phyloP scores from a whole-genome alignment of 371 early-diverging fungal genomes.

The Mucor racemosus region DNA sequence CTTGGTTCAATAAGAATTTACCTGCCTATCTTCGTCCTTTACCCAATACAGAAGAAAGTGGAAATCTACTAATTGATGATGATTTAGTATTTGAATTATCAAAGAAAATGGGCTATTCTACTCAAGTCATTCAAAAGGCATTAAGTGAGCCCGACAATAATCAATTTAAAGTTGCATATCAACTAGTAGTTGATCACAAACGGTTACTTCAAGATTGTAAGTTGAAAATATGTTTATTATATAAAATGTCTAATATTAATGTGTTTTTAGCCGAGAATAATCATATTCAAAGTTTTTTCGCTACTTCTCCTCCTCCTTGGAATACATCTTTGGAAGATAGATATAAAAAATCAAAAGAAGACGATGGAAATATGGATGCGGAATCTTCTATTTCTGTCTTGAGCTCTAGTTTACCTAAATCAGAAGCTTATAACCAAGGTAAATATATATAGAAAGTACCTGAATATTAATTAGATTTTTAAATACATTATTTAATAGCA shows the following conservation, averaged over 20 bases:
- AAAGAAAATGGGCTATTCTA: conserved; percentile 85
- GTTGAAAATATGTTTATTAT: background rate
- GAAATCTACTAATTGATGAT: conserved; percentile 72
- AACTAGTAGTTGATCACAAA: conserved; percentile 86
- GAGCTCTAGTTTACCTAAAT: conserved; percentile 69
- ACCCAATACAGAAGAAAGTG: conserved; percentile 69
- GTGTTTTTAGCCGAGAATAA: conserved; percentile 41
- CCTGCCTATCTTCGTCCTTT: conserved; percentile 90
- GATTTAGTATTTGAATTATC: conserved; percentile 76
- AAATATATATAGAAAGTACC: background rate
- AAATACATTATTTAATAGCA: background rate
- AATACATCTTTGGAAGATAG: conserved; percentile 52
- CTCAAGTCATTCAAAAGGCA: conserved; percentile 70
- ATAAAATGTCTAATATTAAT: background rate
- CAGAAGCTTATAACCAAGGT: conserved; percentile 36
- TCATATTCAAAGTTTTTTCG: conserved; percentile 64
- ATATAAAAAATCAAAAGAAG: conserved; percentile 19
- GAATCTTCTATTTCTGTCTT: conserved; percentile 68
- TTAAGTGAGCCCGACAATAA: conserved; percentile 82
- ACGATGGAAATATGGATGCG: conserved; percentile 26
- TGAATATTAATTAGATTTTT: background rate
- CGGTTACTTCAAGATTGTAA: conserved; percentile 75
- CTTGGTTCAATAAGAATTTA: conserved; percentile 89
- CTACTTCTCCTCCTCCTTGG: conserved; percentile 72
- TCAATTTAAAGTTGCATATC: conserved; percentile 94